phyloP scores from a whole-genome alignment of 2,329 filamentous ascomycete species.

The Fusarium sp. region DNA sequence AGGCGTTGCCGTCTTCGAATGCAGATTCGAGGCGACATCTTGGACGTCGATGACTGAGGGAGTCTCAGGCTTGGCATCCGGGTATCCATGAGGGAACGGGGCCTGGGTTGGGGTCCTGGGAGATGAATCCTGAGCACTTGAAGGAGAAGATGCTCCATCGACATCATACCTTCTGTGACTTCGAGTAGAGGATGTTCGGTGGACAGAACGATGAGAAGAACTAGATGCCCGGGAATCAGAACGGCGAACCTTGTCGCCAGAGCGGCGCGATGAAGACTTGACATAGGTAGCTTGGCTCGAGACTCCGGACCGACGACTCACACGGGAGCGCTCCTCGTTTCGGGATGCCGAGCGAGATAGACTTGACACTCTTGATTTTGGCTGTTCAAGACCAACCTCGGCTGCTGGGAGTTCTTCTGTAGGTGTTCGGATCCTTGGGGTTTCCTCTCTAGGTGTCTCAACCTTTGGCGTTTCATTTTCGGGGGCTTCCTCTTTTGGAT shows the following conservation, averaged over 20 bases:
- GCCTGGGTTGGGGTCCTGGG: slow-evolving; percentile 68
- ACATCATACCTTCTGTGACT: slow-evolving; percentile 48
- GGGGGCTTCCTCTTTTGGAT: slow-evolving; percentile 10
- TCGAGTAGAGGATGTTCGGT: slow-evolving; percentile 51
- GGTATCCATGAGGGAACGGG: slow-evolving; percentile 57
- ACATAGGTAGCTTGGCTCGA: slow-evolving; percentile 67
- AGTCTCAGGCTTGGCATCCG: slow-evolving; percentile 50
- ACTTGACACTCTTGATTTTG: slow-evolving; percentile 55
- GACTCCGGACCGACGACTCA: slow-evolving; percentile 62
- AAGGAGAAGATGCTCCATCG: slow-evolving; percentile 55
- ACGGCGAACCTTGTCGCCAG: slow-evolving; percentile 47
- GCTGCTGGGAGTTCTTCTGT: slow-evolving; percentile 21
- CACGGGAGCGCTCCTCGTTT: slow-evolving; percentile 59
- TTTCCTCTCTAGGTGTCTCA: slow-evolving; percentile 13
- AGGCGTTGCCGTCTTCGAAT: slow-evolving; percentile 52
- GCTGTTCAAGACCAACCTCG: slow-evolving; percentile 46
- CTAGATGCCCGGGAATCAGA: slow-evolving; percentile 47
- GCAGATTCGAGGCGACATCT: slow-evolving; percentile 43
- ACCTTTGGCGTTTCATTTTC: slow-evolving; percentile 42
- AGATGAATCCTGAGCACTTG: slow-evolving; percentile 63
- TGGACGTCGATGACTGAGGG: slow-evolving; percentile 49
- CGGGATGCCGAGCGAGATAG: slow-evolving; percentile 55
- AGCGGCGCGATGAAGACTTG: slow-evolving; percentile 46
- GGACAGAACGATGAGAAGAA: slow-evolving; percentile 45
- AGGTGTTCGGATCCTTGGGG: slow-evolving; percentile 20